Conservation (phyloP, 2,329 filamentous ascomycete genomes). For the Cordyceps fumosorosea region DNA sequence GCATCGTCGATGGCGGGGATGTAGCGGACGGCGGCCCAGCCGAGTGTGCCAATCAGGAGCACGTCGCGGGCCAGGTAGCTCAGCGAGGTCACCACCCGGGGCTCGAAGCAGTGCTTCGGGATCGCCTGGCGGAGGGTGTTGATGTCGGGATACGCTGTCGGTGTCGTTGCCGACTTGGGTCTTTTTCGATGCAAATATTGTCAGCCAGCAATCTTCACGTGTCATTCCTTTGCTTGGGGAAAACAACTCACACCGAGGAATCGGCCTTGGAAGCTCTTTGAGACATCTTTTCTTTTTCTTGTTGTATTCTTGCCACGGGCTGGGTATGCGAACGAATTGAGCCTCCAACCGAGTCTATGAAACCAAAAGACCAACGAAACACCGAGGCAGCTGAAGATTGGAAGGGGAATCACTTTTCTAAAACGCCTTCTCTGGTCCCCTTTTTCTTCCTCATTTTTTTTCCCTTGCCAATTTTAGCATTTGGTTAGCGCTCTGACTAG, state of each 20-base stretch:
- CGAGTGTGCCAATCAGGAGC: slow-evolving; percentile 34
- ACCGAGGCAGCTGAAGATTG: not conserved
- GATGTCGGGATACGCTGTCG: slow-evolving; percentile 37
- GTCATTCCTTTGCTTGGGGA: too few relatives aligned
- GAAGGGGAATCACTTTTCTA: not conserved
- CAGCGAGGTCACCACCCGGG: slow-evolving; percentile 43
- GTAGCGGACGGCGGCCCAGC: slow-evolving; percentile 23
- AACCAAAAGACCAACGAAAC: not conserved
- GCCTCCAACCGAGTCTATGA: not conserved
- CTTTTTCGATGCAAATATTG: too few relatives aligned
- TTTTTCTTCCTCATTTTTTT: not conserved
- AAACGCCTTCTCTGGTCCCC: not conserved
- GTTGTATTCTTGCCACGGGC: not conserved
- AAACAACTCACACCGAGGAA: slow-evolving; percentile 1
- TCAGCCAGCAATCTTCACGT: not conserved
- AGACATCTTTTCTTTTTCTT: not conserved
- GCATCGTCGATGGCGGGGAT: slow-evolving; percentile 44
- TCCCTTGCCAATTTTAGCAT: too few relatives aligned
- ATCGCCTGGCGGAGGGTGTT: slow-evolving; percentile 47
- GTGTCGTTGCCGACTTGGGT: not conserved
- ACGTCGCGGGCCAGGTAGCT: slow-evolving; percentile 52
- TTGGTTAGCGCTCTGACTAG: slow-evolving; percentile 5
- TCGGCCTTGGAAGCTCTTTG: slow-evolving; percentile 5
- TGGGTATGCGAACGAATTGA: too few relatives aligned
- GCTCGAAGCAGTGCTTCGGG: slow-evolving; percentile 55